Conservation (phyloP, 2,329 filamentous ascomycete species). For the Drechslerella stenobrocha region DNA sequence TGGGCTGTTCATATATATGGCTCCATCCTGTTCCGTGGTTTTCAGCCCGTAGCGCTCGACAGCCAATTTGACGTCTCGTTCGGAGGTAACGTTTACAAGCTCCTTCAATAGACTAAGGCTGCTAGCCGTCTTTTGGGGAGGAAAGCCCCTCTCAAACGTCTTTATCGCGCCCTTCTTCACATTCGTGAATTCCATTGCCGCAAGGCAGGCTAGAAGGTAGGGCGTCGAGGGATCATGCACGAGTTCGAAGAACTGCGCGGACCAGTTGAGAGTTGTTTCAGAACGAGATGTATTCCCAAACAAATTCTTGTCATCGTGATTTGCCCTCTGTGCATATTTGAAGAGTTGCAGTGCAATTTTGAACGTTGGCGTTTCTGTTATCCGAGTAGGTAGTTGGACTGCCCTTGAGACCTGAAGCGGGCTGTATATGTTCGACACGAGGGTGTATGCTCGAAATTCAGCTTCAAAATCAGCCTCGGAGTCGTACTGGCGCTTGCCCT, state of each 20-base stretch:
- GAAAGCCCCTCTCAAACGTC: conserved; percentile 39
- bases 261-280: conserved; percentile 39
- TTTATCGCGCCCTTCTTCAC: conserved; percentile 46
- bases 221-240: conserved; percentile 38
- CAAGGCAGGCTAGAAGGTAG: conserved; percentile 35
- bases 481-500: conserved; percentile 37
- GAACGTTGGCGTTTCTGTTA: conserved; percentile 30
- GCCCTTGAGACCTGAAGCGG: conserved; percentile 33
- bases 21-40: conserved; percentile 35
- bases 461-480: conserved; percentile 36
- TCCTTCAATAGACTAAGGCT: conserved; percentile 28
- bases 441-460: conserved; percentile 44
- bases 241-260: conserved; percentile 38
- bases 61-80: conserved; percentile 28
- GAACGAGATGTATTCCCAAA: conserved; percentile 44
- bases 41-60: conserved; percentile 41
- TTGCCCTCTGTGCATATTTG: conserved; percentile 38
- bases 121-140: conserved; percentile 44
- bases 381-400: conserved; percentile 26
- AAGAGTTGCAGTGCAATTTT: conserved; percentile 30
- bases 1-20: conserved; percentile 29
- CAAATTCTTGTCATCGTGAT: conserved; percentile 44
- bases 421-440: conserved; percentile 40
- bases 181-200: conserved; percentile 35
- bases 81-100: conserved; percentile 31